Conservation (phyloP, 177 flowering plant species). For the Vitis hybrid region DNA sequence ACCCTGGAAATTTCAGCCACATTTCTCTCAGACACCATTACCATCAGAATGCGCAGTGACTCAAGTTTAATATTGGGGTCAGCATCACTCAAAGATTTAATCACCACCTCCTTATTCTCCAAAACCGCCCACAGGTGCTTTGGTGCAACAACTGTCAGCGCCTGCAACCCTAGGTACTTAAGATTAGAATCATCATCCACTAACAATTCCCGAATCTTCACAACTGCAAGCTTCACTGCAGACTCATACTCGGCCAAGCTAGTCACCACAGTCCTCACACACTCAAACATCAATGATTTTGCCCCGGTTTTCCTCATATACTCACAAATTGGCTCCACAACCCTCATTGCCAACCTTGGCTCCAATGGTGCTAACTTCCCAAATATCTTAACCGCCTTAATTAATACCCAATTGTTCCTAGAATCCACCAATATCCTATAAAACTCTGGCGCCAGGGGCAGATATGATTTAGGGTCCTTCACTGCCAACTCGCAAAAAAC, state of each 20-base stretch:
- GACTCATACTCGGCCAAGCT: constrained; percentile 66
- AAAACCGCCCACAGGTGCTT: constrained; percentile 76
- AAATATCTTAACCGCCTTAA: constrained; percentile 89
- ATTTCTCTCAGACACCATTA: constrained; percentile 78
- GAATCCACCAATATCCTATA: constrained; percentile 77
- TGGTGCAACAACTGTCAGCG: constrained; percentile 51
- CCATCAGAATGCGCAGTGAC: constrained; percentile 74
- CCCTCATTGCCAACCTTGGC: constrained; percentile 72
- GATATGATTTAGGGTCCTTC: constrained; percentile 63
- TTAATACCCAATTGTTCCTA: constrained; percentile 89
- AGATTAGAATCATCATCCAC: constrained; percentile 81
- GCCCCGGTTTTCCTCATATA: constrained; percentile 72
- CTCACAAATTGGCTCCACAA: constrained; percentile 84
- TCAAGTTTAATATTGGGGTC: constrained; percentile 74
- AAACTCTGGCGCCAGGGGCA: constrained; percentile 91
- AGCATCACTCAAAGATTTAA: constrained; percentile 73
- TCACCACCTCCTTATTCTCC: constrained; percentile 85
- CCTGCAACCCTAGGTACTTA: constrained; percentile 85
- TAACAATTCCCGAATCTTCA: constrained; percentile 65
- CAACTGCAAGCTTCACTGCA: constrained; percentile 70
- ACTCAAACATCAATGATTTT: constrained; percentile 86
- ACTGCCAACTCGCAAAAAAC: constrained; percentile 78
- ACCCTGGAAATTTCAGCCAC: constrained; percentile 68
- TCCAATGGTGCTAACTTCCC: constrained; percentile 63
- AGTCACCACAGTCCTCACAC: constrained; percentile 64